Evolutionary conservation across 331 rosid species (phyloP), one percentile per base, ranked within the genome.

Genomic region (Acacia concinna): DNA sequence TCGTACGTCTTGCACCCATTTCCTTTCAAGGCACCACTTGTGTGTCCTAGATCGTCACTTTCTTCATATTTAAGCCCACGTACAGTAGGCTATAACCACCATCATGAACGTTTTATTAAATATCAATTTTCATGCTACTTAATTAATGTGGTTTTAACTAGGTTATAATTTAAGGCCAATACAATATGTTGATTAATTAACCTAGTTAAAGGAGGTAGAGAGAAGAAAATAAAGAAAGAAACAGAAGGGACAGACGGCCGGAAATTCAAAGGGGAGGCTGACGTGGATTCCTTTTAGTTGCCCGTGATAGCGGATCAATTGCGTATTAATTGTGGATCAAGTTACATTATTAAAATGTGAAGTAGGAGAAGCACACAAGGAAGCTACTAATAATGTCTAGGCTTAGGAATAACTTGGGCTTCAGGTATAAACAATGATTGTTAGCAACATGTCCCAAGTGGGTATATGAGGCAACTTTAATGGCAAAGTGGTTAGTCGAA

Each of bases 261-360:
- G 90, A 95, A 88, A 78, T 43, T 72, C 34, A 77, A 87, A 93
- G 83, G 54, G 85, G 71, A 77, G 74, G 75, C 76, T 77, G 89
- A 86, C 66, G 84, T 76, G 96, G 91, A 84, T 77, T 59, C 75
- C 72, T 90, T 85, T 81, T 47, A 70, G 78, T 47, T 78, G 87
- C 85, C 82, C 47, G 65, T 87, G 43, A 76, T 84, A 81, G 87
- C 87, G 87, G 76, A 69, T n/a, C n/a, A n/a, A 35, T 81, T 81
- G 81, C 37, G 74, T 56, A 10, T 70, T 52, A 21, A 52, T n/a
- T n/a, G 28, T 21, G 28, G 60, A 70, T 60, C 17, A 63, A 63
- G 25, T 67, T 84, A 23, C 83, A 83, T 30, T 81, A 83, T 79
- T 63, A 77, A 80, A 28, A 43, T 23, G 34, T 25, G 28, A 44